Evolutionary conservation across 2,329 filamentous ascomycete species (phyloP).

Genomic region (Neopestalotiopsis sp.): DNA sequence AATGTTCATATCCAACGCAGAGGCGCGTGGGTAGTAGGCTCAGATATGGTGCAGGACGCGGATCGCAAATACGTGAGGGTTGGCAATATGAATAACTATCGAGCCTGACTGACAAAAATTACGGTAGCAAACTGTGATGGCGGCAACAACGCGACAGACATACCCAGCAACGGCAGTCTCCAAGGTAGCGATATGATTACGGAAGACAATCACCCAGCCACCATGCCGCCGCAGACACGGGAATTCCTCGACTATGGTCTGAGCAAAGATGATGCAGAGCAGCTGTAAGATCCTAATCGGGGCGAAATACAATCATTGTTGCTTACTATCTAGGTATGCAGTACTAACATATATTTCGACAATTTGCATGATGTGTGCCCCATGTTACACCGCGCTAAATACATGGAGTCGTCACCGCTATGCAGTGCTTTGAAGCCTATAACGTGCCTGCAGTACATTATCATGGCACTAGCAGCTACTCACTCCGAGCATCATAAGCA

Average conservation of each 20-base stretch:
- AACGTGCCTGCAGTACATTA: not conserved
- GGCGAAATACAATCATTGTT: not conserved
- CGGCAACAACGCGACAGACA: not conserved
- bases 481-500: not conserved
- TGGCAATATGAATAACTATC: not conserved
- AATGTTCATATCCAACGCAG: not conserved
- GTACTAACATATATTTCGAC: not conserved
- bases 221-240: not conserved
- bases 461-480: not conserved
- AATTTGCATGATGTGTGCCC: not conserved
- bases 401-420: not conserved
- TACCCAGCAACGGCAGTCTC: not conserved
- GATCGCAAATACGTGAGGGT: not conserved
- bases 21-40: not conserved
- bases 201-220: not conserved
- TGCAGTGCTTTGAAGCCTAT: not conserved
- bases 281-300: not conserved
- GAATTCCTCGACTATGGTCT: not conserved
- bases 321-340: not conserved
- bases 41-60: not conserved
- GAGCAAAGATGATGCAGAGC: not conserved
- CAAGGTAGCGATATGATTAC: not conserved
- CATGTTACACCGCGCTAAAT: not conserved
- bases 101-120: not conserved
- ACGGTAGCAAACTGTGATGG: not conserved